Evolutionary conservation across 164 flowering plant species (phyloP).

Genomic region (Euptelea pleiosperma): DNA sequence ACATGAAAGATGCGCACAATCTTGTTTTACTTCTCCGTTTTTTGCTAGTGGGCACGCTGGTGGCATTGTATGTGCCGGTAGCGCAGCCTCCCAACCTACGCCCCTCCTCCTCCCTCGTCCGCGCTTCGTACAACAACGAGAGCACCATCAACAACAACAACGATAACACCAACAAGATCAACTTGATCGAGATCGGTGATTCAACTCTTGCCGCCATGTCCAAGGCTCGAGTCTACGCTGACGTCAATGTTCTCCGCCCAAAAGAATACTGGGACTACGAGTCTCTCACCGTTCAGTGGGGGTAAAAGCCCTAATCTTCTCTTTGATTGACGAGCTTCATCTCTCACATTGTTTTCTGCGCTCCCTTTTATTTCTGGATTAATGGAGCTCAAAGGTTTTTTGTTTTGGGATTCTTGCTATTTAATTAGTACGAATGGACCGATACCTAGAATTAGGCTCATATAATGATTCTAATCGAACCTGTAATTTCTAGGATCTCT

Average conservation of each 20-base stretch:
- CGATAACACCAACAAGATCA: neutral
- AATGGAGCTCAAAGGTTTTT: too few relatives aligned
- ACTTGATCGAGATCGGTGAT: neutral
- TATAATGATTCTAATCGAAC: too few relatives aligned
- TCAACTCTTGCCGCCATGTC: constrained; percentile 27
- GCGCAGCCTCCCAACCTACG: constrained; percentile 30
- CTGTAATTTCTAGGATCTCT: too few relatives aligned
- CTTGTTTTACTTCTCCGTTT: constrained; percentile 11
- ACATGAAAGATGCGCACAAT: too few relatives aligned
- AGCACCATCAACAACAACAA: neutral
- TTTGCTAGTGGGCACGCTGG: constrained; percentile 33
- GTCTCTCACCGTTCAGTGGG: constrained; percentile 75
- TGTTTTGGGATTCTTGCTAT: too few relatives aligned
- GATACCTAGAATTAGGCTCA: too few relatives aligned
- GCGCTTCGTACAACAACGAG: neutral
- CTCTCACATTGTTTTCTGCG: too few relatives aligned
- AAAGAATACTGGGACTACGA: constrained; percentile 79
- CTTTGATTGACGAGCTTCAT: too few relatives aligned
- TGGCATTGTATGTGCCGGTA: constrained; percentile 37
- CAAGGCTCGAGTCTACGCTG: constrained; percentile 64
- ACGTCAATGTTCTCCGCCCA: constrained; percentile 62
- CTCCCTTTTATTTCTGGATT: too few relatives aligned
- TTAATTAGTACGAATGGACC: too few relatives aligned
- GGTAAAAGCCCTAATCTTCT: constrained; percentile 39
- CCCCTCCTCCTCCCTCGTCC: neutral